phyloP scores from a whole-genome alignment of 1,284 basidiomycete species.

The Trametes pubescens region DNA sequence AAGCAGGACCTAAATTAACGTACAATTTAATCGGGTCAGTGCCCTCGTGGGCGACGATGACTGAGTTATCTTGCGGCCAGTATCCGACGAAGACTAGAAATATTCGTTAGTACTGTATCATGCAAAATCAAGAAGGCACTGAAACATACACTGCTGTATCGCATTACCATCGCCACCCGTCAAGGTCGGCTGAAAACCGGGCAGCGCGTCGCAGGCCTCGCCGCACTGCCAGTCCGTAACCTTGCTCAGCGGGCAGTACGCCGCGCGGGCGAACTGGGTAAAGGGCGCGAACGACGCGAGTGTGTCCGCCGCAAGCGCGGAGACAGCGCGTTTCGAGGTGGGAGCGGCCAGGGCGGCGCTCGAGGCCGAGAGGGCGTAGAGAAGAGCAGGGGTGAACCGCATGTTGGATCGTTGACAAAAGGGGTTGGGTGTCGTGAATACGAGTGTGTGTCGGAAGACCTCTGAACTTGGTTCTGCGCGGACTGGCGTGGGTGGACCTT shows the following conservation, averaged over 20 bases:
- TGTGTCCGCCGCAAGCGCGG: conserved; percentile 45
- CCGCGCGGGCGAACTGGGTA: conserved; percentile 59
- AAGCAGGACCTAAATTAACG: conserved; percentile 17
- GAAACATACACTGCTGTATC: conserved; percentile 52
- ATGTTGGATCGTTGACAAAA: conserved; percentile 9
- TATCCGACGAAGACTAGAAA: conserved; percentile 54
- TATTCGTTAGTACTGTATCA: background rate
- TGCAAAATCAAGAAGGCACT: background rate
- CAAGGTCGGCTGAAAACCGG: conserved; percentile 53
- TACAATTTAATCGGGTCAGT: conserved; percentile 58
- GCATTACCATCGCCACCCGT: conserved; percentile 56
- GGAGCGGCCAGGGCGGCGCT: conserved; percentile 26
- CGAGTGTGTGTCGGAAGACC: conserved; percentile 9
- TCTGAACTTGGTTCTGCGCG: background rate
- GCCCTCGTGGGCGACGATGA: conserved; percentile 60
- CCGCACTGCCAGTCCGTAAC: conserved; percentile 56
- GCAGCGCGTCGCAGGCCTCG: conserved; percentile 50
- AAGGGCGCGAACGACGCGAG: conserved; percentile 52
- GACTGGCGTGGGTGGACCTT: background rate
- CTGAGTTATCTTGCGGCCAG: conserved; percentile 53
- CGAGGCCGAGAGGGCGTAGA: conserved; percentile 13
- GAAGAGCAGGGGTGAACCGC: conserved; percentile 21
- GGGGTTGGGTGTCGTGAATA: background rate
- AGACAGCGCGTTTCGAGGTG: conserved; percentile 34
- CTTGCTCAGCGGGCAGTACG: conserved; percentile 54